Evolutionary conservation across 495 filamentous ascomycete species (phyloP).

Genomic region (Tuber magnatum): DNA sequence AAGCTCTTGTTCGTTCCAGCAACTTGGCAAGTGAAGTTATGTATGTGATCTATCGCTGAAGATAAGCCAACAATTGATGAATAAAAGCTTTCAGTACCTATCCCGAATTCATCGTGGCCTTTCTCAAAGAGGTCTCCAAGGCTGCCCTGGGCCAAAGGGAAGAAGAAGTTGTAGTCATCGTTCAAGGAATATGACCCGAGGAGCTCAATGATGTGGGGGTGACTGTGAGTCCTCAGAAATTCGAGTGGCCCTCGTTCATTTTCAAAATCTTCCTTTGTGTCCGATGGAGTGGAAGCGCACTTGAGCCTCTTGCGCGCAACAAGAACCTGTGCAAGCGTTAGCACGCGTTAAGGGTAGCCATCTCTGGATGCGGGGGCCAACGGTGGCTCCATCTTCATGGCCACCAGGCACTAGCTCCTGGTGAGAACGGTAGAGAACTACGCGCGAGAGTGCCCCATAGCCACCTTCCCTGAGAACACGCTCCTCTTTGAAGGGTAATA

Average conservation of each 20-base stretch:
- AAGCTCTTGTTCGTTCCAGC: background rate
- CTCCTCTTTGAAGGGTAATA: background rate
- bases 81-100: background rate
- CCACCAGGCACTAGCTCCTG: background rate
- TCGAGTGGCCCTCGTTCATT: constrained; percentile 6
- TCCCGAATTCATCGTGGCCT: background rate
- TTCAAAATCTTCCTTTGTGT: background rate
- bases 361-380: background rate
- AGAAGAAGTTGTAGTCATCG: constrained; percentile 4
- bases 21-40: constrained; percentile 5
- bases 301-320: background rate
- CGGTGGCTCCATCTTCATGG: background rate
- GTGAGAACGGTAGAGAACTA: background rate
- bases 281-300: background rate
- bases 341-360: background rate
- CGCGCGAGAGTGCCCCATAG: background rate
- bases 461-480: background rate
- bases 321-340: background rate
- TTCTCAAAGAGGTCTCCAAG: constrained; percentile 7
- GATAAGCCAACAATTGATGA: constrained; percentile 12
- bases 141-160: constrained; percentile 14
- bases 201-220: constrained; percentile 21
- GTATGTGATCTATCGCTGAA: constrained; percentile 16
- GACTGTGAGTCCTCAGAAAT: background rate
- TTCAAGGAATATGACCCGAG: constrained; percentile 5